These are phyloP conservation scores for Dictyostelium intermedium DNA, from an alignment of 78 protist species.

Conservation along the genomic window DNA sequence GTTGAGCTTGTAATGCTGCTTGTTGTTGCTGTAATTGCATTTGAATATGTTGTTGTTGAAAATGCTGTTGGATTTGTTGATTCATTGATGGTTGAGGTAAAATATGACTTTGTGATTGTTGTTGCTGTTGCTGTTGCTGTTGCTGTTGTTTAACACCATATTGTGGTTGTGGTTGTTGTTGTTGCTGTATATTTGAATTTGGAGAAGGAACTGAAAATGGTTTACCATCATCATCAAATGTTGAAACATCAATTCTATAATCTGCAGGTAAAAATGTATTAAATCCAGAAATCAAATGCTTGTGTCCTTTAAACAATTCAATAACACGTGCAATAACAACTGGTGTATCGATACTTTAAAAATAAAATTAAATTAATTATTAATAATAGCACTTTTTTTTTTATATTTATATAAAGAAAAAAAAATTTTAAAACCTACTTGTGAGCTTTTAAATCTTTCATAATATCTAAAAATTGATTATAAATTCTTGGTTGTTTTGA, in stretches of 20 bases:
- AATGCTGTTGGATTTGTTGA: conserved; percentile 10
- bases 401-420: neutral
- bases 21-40: neutral
- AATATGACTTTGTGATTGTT: neutral
- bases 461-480: conserved; percentile 95
- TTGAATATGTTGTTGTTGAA: conserved; percentile 19
- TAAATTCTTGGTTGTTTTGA: conserved; percentile 88
- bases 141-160: neutral
- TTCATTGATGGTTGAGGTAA: neutral
- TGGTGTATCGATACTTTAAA: conserved; percentile 89
- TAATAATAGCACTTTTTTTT: neutral
- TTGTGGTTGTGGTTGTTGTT: conserved; percentile 38
- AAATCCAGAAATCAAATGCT: conserved; percentile 91
- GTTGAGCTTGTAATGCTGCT: conserved; percentile 11
- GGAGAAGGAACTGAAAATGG: conserved; percentile 72
- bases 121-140: conserved; percentile 35
- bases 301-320: conserved; percentile 90
- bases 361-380: neutral
- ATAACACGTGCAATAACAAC: conserved; percentile 93
- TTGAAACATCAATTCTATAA: conserved; percentile 86
- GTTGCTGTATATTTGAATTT: conserved; percentile 8
- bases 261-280: conserved; percentile 96
- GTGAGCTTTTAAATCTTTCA: conserved; percentile 96
- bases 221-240: conserved; percentile 20
- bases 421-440: conserved; percentile 20